Evolutionary conservation across 83 land plant genomes (phyloP).

Genomic region (Picea abies): DNA sequence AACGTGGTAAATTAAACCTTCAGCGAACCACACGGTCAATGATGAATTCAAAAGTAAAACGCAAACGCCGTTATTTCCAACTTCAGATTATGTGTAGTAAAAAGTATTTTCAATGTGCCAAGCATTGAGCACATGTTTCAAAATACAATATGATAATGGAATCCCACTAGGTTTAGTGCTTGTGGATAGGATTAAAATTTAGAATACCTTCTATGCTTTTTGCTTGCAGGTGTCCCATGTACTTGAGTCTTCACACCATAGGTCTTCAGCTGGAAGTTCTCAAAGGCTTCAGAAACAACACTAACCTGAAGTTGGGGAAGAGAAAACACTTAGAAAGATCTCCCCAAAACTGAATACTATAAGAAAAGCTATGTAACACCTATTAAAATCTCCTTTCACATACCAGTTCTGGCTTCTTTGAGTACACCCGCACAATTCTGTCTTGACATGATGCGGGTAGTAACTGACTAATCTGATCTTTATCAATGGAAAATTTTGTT

Average conservation of each 20-base stretch:
- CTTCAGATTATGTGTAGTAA: no score
- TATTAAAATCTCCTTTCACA: constrained; percentile 9
- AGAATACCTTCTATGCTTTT: constrained; percentile 47
- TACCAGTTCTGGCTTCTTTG: constrained; percentile 93
- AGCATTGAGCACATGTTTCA: constrained; percentile 6
- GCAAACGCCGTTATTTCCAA: no score
- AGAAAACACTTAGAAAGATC: neutral
- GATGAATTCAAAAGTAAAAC: no score
- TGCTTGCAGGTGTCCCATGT: constrained; percentile 91
- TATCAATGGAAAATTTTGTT: constrained; percentile 63
- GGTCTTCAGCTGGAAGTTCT: constrained; percentile 78
- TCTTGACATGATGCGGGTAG: constrained; percentile 78
- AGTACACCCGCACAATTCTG: constrained; percentile 88
- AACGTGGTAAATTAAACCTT: no score
- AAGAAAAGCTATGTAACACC: neutral
- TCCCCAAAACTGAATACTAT: neutral
- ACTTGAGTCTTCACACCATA: constrained; percentile 84
- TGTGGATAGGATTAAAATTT: neutral
- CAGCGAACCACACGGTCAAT: no score
- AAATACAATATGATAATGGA: neutral
- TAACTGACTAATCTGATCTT: constrained; percentile 79
- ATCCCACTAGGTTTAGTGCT: neutral
- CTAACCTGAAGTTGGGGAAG: constrained; percentile 51
- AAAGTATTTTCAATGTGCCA: no score
- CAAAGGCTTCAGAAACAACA: constrained; percentile 89